Evolutionary conservation across 23 red algal genomes (phyloP).

Genomic region (Gracilariopsis chorda): DNA sequence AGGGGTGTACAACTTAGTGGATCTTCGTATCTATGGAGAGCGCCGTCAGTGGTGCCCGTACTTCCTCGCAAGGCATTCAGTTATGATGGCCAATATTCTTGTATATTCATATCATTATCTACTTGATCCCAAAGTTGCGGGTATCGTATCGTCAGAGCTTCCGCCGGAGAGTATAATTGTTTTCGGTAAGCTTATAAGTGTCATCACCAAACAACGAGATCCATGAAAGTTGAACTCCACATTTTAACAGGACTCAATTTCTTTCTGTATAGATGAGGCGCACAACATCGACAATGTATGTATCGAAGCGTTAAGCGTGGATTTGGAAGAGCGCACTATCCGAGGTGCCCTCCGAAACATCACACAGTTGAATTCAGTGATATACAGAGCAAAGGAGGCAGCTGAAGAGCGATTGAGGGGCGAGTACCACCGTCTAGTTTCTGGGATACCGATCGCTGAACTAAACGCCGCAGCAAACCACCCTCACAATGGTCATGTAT

Average conservation of each 20-base stretch:
- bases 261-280: constrained; percentile 73
- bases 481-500: background rate
- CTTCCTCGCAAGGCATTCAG: constrained; percentile 74
- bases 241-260: background rate
- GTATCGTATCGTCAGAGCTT: constrained; percentile 74
- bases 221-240: too few relatives aligned
- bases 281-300: constrained; percentile 99
- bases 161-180: constrained; percentile 89
- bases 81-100: constrained; percentile 85
- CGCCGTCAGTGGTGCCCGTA: constrained; percentile 91
- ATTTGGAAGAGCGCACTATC: constrained; percentile 71
- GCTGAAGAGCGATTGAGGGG: constrained; percentile 58
- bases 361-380: constrained; percentile 63
- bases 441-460: constrained; percentile 55
- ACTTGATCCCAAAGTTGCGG: constrained; percentile 93
- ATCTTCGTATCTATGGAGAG: constrained; percentile 65
- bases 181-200: constrained; percentile 48
- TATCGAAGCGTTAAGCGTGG: constrained; percentile 93
- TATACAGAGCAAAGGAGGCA: constrained; percentile 42
- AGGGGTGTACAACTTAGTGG: constrained; percentile 81
- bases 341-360: constrained; percentile 65
- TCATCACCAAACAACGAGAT: too few relatives aligned
- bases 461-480: constrained; percentile 1
- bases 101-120: constrained; percentile 99
- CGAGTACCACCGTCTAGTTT: constrained; percentile 85